Percentiles rank a stretch among this genome's conserved stretches.
Conservation (phyloP, 495 filamentous ascomycete species). For the Talaromyces borbonicus region DNA sequence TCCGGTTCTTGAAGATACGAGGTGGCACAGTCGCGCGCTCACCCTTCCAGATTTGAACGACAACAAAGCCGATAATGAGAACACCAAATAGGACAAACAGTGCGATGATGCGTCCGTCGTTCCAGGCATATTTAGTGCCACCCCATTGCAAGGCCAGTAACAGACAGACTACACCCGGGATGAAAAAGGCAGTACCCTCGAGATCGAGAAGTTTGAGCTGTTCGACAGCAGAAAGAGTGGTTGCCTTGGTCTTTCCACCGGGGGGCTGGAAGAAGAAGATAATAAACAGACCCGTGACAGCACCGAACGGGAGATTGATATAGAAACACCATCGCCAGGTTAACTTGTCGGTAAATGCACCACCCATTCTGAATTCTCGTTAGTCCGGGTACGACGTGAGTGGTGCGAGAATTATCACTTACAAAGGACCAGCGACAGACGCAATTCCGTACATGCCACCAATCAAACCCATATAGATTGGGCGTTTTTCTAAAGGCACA, state of each 20-base stretch:
- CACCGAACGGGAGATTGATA: conserved; percentile 61
- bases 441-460: conserved; percentile 78
- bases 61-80: conserved; percentile 51
- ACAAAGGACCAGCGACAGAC: conserved; percentile 62
- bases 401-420: too few species aligned
- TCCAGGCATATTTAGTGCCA: conserved; percentile 60
- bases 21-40: conserved; percentile 71
- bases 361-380: conserved; percentile 45
- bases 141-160: conserved; percentile 84
- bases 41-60: conserved; percentile 54
- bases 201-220: conserved; percentile 54
- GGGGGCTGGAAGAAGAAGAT: conserved; percentile 51
- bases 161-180: conserved; percentile 62
- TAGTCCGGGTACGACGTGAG: too few species aligned
- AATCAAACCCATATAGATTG: conserved; percentile 62
- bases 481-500: conserved; percentile 61
- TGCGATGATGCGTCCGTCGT: conserved; percentile 52
- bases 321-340: conserved; percentile 57
- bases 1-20: conserved; percentile 63
- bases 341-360: conserved; percentile 52
- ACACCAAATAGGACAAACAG: conserved; percentile 63
- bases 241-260: conserved; percentile 25
- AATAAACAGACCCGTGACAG: conserved; percentile 49
- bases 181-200: conserved; percentile 54
- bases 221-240: conserved; percentile 18